phyloP scores from a whole-genome alignment of 345 rosid species.

The Pugionium dolabratum region DNA sequence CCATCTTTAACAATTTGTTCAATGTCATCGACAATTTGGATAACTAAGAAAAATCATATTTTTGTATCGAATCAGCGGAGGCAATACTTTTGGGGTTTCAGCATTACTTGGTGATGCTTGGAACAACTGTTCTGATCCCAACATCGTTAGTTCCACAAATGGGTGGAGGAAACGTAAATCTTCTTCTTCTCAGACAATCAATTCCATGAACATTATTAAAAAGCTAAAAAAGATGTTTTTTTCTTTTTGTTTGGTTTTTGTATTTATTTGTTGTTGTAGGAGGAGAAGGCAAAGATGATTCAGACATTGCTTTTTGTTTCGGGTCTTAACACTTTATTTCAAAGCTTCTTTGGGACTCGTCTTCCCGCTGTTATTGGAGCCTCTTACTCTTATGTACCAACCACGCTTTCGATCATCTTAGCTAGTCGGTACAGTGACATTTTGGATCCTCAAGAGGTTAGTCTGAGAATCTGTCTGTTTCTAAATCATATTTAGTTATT shows the following conservation, averaged over 20 bases:
- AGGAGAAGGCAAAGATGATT: conserved; percentile 89
- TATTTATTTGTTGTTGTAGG: conserved; percentile 47
- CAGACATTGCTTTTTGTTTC: conserved; percentile 93
- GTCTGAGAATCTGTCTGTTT: background rate
- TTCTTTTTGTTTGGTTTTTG: conserved; percentile 6
- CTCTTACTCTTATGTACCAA: conserved; percentile 78
- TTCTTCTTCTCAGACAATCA: conserved; percentile 1
- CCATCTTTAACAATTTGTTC: background rate
- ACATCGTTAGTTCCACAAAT: conserved; percentile 81
- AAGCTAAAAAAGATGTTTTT: conserved; percentile 10
- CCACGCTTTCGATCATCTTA: conserved; percentile 80
- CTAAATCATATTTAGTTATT: conserved; percentile 11
- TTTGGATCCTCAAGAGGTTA: conserved; percentile 84
- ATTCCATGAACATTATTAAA: background rate
- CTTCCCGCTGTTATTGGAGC: conserved; percentile 91
- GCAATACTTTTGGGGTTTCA: conserved; percentile 93
- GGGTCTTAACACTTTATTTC: conserved; percentile 77
- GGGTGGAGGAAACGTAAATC: conserved; percentile 93
- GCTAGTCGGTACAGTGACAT: conserved; percentile 81
- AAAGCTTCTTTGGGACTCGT: conserved; percentile 82
- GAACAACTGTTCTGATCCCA: conserved; percentile 89
- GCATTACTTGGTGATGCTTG: conserved; percentile 96
- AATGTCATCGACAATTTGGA: background rate
- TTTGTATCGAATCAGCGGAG: conserved; percentile 61
- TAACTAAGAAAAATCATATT: background rate